phyloP scores from a whole-genome alignment of 176 grass and related monocot species.

The Ensete ventricosum region DNA sequence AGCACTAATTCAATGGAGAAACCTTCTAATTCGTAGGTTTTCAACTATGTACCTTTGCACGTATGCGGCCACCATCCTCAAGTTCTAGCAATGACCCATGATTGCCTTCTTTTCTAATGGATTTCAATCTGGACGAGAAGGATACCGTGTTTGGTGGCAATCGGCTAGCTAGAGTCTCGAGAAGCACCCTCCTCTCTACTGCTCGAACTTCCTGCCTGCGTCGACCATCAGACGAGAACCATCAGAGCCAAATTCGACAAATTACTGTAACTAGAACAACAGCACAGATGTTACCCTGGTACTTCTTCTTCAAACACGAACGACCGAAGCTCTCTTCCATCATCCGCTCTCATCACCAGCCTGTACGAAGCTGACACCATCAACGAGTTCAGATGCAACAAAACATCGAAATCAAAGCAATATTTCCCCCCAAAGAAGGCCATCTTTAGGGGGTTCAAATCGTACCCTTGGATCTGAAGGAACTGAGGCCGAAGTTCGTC shows the following conservation, averaged over 20 bases:
- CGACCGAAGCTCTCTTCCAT: constrained; percentile 54
- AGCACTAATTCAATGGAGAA: neutral
- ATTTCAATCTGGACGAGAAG: constrained; percentile 65
- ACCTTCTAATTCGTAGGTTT: neutral
- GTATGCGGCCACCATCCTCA: constrained; percentile 46
- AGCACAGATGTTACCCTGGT: constrained; percentile 42
- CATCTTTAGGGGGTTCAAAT: neutral
- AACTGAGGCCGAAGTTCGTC: constrained; percentile 74
- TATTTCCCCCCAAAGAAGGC: neutral
- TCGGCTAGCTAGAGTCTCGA: constrained; percentile 60
- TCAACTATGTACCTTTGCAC: constrained; percentile 38
- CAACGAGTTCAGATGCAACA: constrained; percentile 31
- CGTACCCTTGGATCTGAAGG: constrained; percentile 66
- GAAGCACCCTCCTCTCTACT: constrained; percentile 62
- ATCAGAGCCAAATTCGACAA: neutral
- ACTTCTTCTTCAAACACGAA: constrained; percentile 82
- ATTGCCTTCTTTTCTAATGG: constrained; percentile 42
- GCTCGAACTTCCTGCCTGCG: constrained; percentile 74
- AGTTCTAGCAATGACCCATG: constrained; percentile 66
- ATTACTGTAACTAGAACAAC: neutral
- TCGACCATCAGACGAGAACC: neutral
- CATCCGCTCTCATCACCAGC: constrained; percentile 67
- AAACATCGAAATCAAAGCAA: constrained; percentile 7
- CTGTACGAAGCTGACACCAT: constrained; percentile 57
- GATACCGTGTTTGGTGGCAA: constrained; percentile 50